Base-by-base conservation (phyloP, 2,329 filamentous ascomycete genomes). In the Alternaria sp. region DNA sequence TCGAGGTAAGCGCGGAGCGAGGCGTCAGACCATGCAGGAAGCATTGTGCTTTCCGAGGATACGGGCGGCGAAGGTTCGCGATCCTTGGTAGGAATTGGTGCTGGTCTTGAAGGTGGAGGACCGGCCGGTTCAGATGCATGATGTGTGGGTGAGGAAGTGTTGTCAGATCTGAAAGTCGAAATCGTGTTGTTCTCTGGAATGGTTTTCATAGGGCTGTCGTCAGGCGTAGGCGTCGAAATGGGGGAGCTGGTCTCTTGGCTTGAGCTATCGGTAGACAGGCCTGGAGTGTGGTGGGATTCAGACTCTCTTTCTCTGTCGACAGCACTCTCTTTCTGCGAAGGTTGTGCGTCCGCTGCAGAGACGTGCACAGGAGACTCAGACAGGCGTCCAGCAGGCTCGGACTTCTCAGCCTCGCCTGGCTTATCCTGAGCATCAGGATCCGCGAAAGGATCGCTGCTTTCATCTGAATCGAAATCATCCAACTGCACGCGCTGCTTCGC, bases 1-100 rank as follows among this genome's bases (percentile, higher is more conserved):
- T 98, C 95, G 73, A 98, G 91, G 81, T 97, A 99, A 13, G 92
- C 90, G 63, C 93, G 89, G 26, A 99, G 86, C 71, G 89, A 92
- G 59, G 89, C 86, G 79, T 98, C 95, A 66, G 93, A 95, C 96
- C 96, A 99, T 0, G 89, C 88, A 25, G 90, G 86, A 19, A 86
- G 85, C 15, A 84, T 83, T 15, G 86, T 83, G 23, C 87, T 85
- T 26, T 77, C 73, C 1, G 77, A 77, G 1, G 74, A 79, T 19
- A 64, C 60, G 13, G 73, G 77, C 7, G 78, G 74, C 26, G 75
- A 76, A 0, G 65, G 61, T 40, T 72, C 56, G 32, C 32, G 61
- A 50, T 74, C 66, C 62, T 76, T 73, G 2, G 63, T 49, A 3
- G 74, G 73, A 0, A 67, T 61, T 19, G 80, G 79, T 36, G 82